Percentiles rank a stretch among this genome's conserved stretches.
These are phyloP conservation scores for Cephaloascus fragrans DNA, from an alignment of 805 yeast species.

Conservation along the genomic window DNA sequence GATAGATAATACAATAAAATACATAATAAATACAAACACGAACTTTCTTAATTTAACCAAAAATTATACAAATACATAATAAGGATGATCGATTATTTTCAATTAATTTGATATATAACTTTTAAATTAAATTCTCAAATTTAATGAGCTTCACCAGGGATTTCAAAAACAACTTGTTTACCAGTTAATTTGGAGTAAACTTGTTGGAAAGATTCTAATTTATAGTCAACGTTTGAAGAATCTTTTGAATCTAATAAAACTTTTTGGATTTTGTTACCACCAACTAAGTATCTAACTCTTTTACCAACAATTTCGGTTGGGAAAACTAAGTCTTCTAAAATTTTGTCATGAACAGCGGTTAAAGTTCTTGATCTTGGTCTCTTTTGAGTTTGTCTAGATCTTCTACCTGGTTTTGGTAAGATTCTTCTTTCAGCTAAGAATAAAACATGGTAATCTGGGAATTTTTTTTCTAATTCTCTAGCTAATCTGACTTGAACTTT, in stretches of 20 bases:
- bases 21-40: too few relatives aligned
- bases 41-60: too few relatives aligned
- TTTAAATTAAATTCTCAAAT: too few relatives aligned
- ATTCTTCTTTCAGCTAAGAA: conserved; percentile 43
- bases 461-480: conserved; percentile 43
- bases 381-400: conserved; percentile 36
- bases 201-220: conserved; percentile 41
- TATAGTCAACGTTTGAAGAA: conserved; percentile 38
- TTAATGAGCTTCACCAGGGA: conserved; percentile 4
- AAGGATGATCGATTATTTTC: too few relatives aligned
- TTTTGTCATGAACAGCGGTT: conserved; percentile 39
- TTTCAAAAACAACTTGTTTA: conserved; percentile 40
- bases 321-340: conserved; percentile 41
- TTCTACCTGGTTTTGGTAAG: conserved; percentile 41
- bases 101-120: too few relatives aligned
- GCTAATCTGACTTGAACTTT: conserved; percentile 39
- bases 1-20: too few relatives aligned
- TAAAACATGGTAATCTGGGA: conserved; percentile 42
- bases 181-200: conserved; percentile 39
- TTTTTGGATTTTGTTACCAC: conserved; percentile 42
- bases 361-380: conserved; percentile 44
- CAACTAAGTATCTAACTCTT: conserved; percentile 43
- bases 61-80: too few relatives aligned
- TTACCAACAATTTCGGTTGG: conserved; percentile 40
- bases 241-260: conserved; percentile 40